Percentiles rank a stretch among this genome's conserved stretches.
Evolutionary conservation across 805 yeast genomes (phyloP).

Genomic region (Jamesozyma spencerorum): DNA sequence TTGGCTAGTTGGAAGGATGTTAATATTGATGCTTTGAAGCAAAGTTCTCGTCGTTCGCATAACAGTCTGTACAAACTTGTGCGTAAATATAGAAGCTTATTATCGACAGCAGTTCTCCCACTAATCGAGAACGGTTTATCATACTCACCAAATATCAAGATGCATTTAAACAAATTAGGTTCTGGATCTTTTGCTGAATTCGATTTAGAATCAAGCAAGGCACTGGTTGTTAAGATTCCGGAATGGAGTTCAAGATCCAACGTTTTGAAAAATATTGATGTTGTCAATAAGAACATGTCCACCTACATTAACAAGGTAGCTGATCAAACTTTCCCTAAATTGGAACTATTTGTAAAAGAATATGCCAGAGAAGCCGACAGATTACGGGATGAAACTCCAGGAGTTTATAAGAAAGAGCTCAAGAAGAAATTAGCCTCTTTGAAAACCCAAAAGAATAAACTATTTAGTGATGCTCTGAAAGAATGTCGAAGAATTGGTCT

Average conservation of each 20-base stretch:
- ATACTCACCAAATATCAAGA: slow-evolving; percentile 6
- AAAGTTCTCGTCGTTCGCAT: slow-evolving; percentile 87
- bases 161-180: slow-evolving; percentile 4
- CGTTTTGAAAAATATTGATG: slow-evolving; percentile 42
- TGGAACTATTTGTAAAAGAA: slow-evolving; percentile 47
- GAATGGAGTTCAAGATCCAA: slow-evolving; percentile 50
- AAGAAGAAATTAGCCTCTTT: slow-evolving; percentile 63
- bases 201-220: slow-evolving; percentile 10
- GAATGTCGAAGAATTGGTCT: slow-evolving; percentile 73
- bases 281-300: slow-evolving; percentile 49
- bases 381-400: slow-evolving; percentile 72
- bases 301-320: slow-evolving; percentile 33
- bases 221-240: slow-evolving; percentile 30
- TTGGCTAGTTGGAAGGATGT: slow-evolving; percentile 97
- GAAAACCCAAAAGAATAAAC: slow-evolving; percentile 70
- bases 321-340: slow-evolving; percentile 35
- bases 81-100: slow-evolving; percentile 63
- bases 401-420: slow-evolving; percentile 55
- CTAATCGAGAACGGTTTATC: slow-evolving; percentile 55
- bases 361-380: slow-evolving; percentile 49
- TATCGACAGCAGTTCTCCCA: slow-evolving; percentile 42
- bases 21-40: slow-evolving; percentile 85
- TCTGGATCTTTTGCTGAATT: slow-evolving; percentile 5
- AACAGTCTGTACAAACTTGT: slow-evolving; percentile 72
- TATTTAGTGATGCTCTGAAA: slow-evolving; percentile 67